A percentile compares a stretch with the other conserved stretches of the same genome.
Evolutionary conservation across 345 rosid genomes (phyloP).

Genomic region (Turritis glabra): DNA sequence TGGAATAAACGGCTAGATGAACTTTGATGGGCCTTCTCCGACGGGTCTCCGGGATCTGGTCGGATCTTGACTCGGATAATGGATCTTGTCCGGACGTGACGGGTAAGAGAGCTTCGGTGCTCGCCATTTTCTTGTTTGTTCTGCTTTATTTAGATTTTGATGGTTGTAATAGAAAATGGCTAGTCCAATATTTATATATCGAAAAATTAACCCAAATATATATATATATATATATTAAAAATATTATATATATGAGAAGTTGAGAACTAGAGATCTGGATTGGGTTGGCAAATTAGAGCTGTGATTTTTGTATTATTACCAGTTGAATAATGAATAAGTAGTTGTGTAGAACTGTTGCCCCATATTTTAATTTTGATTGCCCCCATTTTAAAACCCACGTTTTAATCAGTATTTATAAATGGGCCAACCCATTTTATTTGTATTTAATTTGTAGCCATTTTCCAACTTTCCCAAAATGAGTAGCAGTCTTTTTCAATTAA

Average conservation of each 20-base stretch:
- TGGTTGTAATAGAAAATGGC: background rate
- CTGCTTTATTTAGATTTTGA: constrained; percentile 23
- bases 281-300: constrained; percentile 15
- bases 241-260: constrained; percentile 1
- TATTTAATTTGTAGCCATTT: background rate
- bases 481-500: background rate
- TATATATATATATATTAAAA: background rate
- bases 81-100: constrained; percentile 32
- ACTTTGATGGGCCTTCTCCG: constrained; percentile 36
- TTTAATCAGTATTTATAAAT: background rate
- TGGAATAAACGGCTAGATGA: constrained; percentile 30
- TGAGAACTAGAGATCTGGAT: constrained; percentile 5
- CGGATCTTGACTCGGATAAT: constrained; percentile 29
- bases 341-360: background rate
- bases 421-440: background rate
- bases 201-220: background rate
- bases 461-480: background rate
- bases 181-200: constrained; percentile 4
- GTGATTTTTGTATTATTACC: background rate
- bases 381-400: background rate
- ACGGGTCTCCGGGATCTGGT: constrained; percentile 13
- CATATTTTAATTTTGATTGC: background rate
- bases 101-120: constrained; percentile 35
- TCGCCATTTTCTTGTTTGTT: constrained; percentile 31
- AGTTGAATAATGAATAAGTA: background rate